Percentiles rank a stretch among this genome's conserved stretches.
phyloP scores from a whole-genome alignment of 108 stramenopile species.

The Conticribra guillardii region DNA sequence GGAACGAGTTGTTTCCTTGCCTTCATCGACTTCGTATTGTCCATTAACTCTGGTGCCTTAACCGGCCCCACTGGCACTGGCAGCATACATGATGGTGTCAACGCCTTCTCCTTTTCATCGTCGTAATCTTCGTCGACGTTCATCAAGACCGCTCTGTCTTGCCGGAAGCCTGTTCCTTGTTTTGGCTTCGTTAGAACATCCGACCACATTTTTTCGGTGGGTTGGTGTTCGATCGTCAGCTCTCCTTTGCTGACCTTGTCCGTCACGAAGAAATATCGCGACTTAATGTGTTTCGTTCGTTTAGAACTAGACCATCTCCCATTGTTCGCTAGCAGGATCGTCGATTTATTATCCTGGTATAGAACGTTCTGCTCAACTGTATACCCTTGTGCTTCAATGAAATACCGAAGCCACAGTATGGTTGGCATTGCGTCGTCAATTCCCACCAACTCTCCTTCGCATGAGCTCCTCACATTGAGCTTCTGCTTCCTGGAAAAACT shows the following conservation, averaged over 20 bases:
- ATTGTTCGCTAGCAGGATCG: constrained; percentile 52
- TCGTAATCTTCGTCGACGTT: too few relatives aligned
- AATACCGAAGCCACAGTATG: neutral
- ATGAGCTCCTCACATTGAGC: too few relatives aligned
- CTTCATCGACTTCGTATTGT: too few relatives aligned
- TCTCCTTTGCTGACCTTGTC: constrained; percentile 6
- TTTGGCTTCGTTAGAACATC: constrained; percentile 10
- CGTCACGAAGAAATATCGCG: constrained; percentile 11
- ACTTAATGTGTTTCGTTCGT: constrained; percentile 18
- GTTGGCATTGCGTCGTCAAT: constrained; percentile 37
- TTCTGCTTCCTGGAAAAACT: too few relatives aligned
- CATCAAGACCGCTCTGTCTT: constrained; percentile 1
- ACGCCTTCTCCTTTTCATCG: too few relatives aligned
- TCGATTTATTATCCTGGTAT: constrained; percentile 53
- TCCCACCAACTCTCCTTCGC: constrained; percentile 48
- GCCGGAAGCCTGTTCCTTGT: neutral
- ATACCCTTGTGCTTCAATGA: constrained; percentile 19
- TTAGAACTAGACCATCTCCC: constrained; percentile 23
- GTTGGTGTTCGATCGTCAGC: too few relatives aligned
- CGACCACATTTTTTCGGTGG: too few relatives aligned
- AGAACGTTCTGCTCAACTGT: constrained; percentile 27
- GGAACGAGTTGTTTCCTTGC: too few relatives aligned
- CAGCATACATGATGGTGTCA: too few relatives aligned
- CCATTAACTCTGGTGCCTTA: too few relatives aligned
- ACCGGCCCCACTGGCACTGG: too few relatives aligned